phyloP scores from a whole-genome alignment of 805 yeast species.

The Yamadazyma laniorum region DNA sequence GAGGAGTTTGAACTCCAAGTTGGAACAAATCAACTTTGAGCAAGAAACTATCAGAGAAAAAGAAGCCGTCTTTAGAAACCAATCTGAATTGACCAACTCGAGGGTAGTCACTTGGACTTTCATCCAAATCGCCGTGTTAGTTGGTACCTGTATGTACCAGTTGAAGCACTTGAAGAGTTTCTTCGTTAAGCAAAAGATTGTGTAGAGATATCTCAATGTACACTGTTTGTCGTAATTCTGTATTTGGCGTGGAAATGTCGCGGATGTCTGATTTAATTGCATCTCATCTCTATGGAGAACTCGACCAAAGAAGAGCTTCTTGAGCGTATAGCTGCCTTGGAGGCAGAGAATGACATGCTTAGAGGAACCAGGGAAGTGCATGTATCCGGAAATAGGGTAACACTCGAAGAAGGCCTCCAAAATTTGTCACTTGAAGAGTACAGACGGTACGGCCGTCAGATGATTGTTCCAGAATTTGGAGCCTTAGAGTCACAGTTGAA shows the following conservation, averaged over 20 bases:
- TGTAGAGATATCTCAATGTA: conserved; percentile 23
- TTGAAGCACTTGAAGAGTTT: conserved; percentile 72
- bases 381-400: neutral
- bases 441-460: conserved; percentile 86
- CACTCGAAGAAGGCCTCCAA: neutral
- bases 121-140: conserved; percentile 65
- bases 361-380: neutral
- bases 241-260: neutral
- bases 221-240: neutral
- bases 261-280: neutral
- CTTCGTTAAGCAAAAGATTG: conserved; percentile 84
- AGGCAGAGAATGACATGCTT: conserved; percentile 16
- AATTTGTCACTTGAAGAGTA: conserved; percentile 60
- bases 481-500: conserved; percentile 48
- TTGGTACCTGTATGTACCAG: conserved; percentile 72
- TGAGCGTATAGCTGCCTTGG: conserved; percentile 19
- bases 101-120: conserved; percentile 74
- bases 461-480: conserved; percentile 85
- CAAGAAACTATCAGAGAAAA: conserved; percentile 63
- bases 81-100: conserved; percentile 71
- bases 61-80: conserved; percentile 75
- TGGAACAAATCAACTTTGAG: conserved; percentile 41
- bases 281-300: conserved; percentile 1
- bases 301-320: conserved; percentile 20
- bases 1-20: conserved; percentile 38